Base-by-base conservation (phyloP, 495 filamentous ascomycete genomes). In the Xylaria curta region DNA sequence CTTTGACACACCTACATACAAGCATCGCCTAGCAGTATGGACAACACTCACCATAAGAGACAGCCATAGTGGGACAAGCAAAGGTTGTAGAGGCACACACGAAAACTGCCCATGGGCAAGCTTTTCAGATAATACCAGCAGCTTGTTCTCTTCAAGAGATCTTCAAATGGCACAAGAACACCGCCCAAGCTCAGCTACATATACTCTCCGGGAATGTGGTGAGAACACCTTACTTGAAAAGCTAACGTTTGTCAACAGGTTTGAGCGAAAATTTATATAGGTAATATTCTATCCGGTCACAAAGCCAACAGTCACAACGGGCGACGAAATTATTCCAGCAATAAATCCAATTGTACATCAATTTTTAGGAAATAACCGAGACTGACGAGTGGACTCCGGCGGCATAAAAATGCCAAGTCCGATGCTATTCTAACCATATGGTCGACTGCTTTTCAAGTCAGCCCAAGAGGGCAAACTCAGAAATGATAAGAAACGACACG, bases 401-500 rank as follows among this genome's bases (percentile, higher is more conserved):
- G 64, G 33, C 19, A 66, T 66, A 24, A 66, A 42, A 0, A 53
- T 19, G 38, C 64, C 28, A 53, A 2, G 24, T 54, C 31, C 47
- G 19, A 58, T 42, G 9, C 21, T 31, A 1, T 46, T 59, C 31
- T n/a, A 46, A 56, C 38, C 15, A 24, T 5, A 54, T 1, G 28
- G 42, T 13, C 31, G 8, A 58, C 68, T 17, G 40, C 71, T 51
- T 71, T 28, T 78, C 71, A 7, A 60, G 31, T 28, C 7, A 61
- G 38, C 44, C 63, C n/a, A 24, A 28, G 33, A 15, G 42, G 59
- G 38, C 46, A 13, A 17, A 33, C 17, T 66, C 36, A 21, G 56
- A 71, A 62, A 67, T n/a, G 7, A 28, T 61, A 66, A 26, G 60
- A 76, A 77, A 78, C 49, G 61, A 76, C 75, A 76, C 19, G 66